A percentile compares a stretch with the other conserved stretches of the same genome.
Conservation (phyloP, 257 asterid species). For the Mentha longifolia region DNA sequence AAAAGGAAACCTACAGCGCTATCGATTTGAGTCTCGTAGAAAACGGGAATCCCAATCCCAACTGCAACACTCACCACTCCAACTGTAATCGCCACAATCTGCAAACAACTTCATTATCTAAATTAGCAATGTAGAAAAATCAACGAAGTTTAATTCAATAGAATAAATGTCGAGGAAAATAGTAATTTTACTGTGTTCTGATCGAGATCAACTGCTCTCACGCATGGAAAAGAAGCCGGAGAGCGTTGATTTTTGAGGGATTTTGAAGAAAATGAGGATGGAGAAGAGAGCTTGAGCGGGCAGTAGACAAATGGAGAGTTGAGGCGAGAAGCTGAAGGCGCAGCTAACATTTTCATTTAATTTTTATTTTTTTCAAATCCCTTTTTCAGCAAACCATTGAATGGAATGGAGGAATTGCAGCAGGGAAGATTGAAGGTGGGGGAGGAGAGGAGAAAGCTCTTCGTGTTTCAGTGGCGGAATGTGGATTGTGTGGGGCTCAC, state of each 20-base stretch:
- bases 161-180: neutral
- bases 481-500: slow-evolving; percentile 55
- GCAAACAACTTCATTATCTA: slow-evolving; percentile 30
- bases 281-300: slow-evolving; percentile 54
- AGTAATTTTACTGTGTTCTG: slow-evolving; percentile 66
- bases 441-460: slow-evolving; percentile 27
- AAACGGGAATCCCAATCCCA: slow-evolving; percentile 94
- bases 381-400: slow-evolving; percentile 8
- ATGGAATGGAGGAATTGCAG: neutral
- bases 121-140: neutral
- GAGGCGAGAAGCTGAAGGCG: slow-evolving; percentile 63
- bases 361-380: neutral
- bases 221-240: slow-evolving; percentile 63
- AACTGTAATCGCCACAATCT: slow-evolving; percentile 83
- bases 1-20: slow-evolving; percentile 61
- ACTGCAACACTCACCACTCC: slow-evolving; percentile 80
- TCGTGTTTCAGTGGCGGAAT: slow-evolving; percentile 37
- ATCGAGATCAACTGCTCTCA: slow-evolving; percentile 86
- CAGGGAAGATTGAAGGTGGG: slow-evolving; percentile 3
- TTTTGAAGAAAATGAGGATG: slow-evolving; percentile 42
- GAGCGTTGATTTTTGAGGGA: slow-evolving; percentile 43
- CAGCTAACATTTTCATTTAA: slow-evolving; percentile 48
- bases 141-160: neutral
- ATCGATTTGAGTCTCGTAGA: slow-evolving; percentile 87
- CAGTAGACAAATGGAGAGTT: slow-evolving; percentile 60